Evolutionary conservation across 257 asterid species (phyloP), one percentile per base, ranked within the genome.

Genomic region (Solanum rostratum): DNA sequence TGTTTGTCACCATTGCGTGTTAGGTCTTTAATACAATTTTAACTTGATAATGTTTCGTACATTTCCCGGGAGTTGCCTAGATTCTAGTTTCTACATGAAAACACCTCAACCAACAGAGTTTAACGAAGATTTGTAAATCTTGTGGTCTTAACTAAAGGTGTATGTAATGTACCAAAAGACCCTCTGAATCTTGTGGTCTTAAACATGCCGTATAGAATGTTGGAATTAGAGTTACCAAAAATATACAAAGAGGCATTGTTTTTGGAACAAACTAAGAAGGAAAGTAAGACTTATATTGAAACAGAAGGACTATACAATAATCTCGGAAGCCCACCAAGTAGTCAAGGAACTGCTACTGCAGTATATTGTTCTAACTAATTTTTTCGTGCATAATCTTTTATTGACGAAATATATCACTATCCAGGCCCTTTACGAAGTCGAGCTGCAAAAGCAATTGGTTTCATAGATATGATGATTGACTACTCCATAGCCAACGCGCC

Each of bases 401-500:
- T 81, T 81, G 54, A 39, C 4, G 59, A 53, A 86, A 45, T 39
- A 20, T 37, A 19, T 49, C 14, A 55, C 8, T 69, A 10, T 89
- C 20, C 88, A 93, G 98, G 98, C 9, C 98, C 97, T 24, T 83
- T 95, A 65, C 90, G 98, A 88, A 95, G 98, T 80, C 95, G 97
- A 6, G 98, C 97, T 54, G 97, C 97, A 83, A 95, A 95, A 90
- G 97, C 98, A 59, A 95, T 95, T 55, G 97, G 98, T 79, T 95
- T 95, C 85, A 92, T 95, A 29, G 97, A 95, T 71, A 95, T 92
- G 97, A 92, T 95, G 98, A 93, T 95, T n/a, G 96, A 95, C 84
- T 95, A 93, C 91, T 93, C 98, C 60, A 29, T 90, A 22, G 92
- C 86, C 39, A 93, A 95, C 33, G 93, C 97, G 20, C 98, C 98